A percentile compares a stretch with the other conserved stretches of the same genome.
Conservation (phyloP, 176 grass and related monocot genomes). For the bread wheat (Triticum aestivum) region IWGSC_CS_RefSeq_v2.1 NC_057794.1:504155421-504155920, state of each 20-base stretch:
- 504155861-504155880: constrained; percentile 85
- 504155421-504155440: constrained; percentile 70
- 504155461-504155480: constrained; percentile 96
- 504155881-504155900: constrained; percentile 88
- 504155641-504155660: constrained; percentile 88
- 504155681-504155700: constrained; percentile 70
- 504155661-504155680: constrained; percentile 78
- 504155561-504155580: constrained; percentile 98
- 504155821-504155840: constrained; percentile 98
- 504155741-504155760: constrained; percentile 91
- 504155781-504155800: constrained; percentile 94
- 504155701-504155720: constrained; percentile 65
- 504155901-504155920: constrained; percentile 84
- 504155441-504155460: constrained; percentile 95
- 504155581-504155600: constrained; percentile 93
- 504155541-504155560: constrained; percentile 82
- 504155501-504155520: constrained; percentile 70
- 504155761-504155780: constrained; percentile 93
- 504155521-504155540: constrained; percentile 82
- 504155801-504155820: constrained; percentile 94
- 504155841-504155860: constrained; percentile 95
- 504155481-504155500: constrained; percentile 94
- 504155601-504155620: constrained; percentile 95
- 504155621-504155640: constrained; percentile 84
- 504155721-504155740: constrained; percentile 77